phyloP scores from a whole-genome alignment of 2,329 filamentous ascomycete species.

The Fusarium bulbicola region DNA sequence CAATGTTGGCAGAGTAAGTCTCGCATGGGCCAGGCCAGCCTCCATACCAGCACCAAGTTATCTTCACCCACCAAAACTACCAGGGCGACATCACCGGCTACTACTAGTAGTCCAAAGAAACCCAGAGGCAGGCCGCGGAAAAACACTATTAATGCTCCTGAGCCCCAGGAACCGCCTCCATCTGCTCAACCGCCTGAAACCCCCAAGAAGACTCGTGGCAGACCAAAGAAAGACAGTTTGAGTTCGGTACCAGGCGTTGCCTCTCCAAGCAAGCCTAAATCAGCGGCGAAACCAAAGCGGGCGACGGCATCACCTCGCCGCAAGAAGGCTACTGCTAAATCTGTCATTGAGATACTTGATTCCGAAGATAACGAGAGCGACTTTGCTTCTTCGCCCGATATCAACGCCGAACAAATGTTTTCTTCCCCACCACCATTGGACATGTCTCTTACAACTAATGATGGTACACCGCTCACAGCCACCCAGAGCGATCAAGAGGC shows the following conservation, averaged over 20 bases:
- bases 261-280: slow-evolving; percentile 15
- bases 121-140: slow-evolving; percentile 50
- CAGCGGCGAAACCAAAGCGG: slow-evolving; percentile 20
- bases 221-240: slow-evolving; percentile 50
- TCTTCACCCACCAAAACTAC: slow-evolving; percentile 22
- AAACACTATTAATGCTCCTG: slow-evolving; percentile 29
- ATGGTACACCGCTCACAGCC: slow-evolving; percentile 54
- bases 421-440: slow-evolving; percentile 56
- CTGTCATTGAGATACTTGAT: slow-evolving; percentile 60
- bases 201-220: slow-evolving; percentile 52
- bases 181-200: slow-evolving; percentile 46
- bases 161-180: slow-evolving; percentile 48
- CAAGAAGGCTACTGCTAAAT: slow-evolving; percentile 16
- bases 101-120: slow-evolving; percentile 30
- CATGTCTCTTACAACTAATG: slow-evolving; percentile 54
- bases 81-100: slow-evolving; percentile 16
- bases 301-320: slow-evolving; percentile 15
- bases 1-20: slow-evolving; percentile 75
- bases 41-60: slow-evolving; percentile 33
- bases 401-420: slow-evolving; percentile 51
- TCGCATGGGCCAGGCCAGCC: slow-evolving; percentile 21
- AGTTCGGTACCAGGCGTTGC: neutral
- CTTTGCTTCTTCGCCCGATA: slow-evolving; percentile 46
- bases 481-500: slow-evolving; percentile 55
- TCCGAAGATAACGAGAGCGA: slow-evolving; percentile 53